Percentiles rank a stretch among this genome's conserved stretches.
Conservation (phyloP, 352 stramenopile genomes). For the Phytophthora idaei region DNA sequence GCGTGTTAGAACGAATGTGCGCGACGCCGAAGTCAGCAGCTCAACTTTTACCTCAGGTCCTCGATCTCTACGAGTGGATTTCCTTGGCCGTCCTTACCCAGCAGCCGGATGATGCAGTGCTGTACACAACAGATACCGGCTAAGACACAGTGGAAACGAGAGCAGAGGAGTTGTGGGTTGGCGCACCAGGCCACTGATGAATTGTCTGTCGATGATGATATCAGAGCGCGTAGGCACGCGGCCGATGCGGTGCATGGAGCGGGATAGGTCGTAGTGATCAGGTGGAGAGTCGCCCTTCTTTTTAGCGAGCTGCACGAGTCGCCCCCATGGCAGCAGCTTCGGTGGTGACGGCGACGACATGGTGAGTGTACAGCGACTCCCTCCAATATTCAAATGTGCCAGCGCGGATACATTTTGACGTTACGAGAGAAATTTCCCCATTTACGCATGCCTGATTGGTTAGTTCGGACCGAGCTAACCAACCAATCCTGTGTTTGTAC, state of each 20-base stretch:
- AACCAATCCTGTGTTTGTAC: too few species aligned
- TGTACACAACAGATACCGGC: conserved; percentile 1
- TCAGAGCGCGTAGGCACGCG: conserved; percentile 44
- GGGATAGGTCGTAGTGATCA: conserved; percentile 54
- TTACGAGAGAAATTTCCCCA: too few species aligned
- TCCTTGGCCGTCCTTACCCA: conserved; percentile 31
- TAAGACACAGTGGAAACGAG: not conserved
- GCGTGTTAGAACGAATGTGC: not conserved
- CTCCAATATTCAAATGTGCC: too few species aligned
- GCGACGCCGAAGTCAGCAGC: not conserved
- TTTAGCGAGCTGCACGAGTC: conserved; percentile 52
- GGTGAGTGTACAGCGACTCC: too few species aligned
- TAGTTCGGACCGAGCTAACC: too few species aligned
- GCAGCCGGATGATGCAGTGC: conserved; percentile 45
- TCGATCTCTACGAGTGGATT: conserved; percentile 46
- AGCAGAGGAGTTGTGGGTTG: too few species aligned
- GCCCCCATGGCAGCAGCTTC: conserved; percentile 52
- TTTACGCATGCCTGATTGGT: too few species aligned
- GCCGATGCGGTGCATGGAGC: conserved; percentile 49
- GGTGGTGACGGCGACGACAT: too few species aligned
- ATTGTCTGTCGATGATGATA: conserved; percentile 48
- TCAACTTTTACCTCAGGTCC: conserved; percentile 51
- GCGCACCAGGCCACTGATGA: conserved; percentile 59
- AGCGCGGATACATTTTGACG: too few species aligned
- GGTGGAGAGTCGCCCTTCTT: conserved; percentile 25